Base-by-base conservation (phyloP, 352 stramenopile genomes). In the Globisporangium viniferum region DNA sequence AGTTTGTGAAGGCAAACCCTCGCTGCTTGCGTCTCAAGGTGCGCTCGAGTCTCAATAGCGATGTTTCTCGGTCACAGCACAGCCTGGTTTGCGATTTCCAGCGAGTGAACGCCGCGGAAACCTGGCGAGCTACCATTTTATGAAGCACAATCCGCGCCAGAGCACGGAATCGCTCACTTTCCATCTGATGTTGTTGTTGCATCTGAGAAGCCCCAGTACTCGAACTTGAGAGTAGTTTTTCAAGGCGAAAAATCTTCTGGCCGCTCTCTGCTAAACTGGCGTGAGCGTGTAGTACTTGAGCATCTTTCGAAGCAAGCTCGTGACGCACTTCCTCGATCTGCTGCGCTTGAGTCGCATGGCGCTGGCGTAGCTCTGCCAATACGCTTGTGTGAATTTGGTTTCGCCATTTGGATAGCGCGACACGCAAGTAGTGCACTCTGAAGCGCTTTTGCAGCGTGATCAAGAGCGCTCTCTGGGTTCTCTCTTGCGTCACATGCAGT, bases 381-480 rank as follows among this genome's bases (percentile, higher is more conserved):
- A 53, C 29, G 9, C n/a, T 12, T 12, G 46, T 29, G 10, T 46
- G 44, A 14, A 59, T 36, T 9, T 36, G 41, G 1, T 29, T 59
- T 10, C 33, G 44, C 76, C 76, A 82, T 41, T 56, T 69, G 51
- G 73, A 69, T 41, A 82, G 10, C 1, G 57, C 71, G 39, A 63
- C 27, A 0, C 73, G 76, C 44, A 41, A 61, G 48, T 71, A 72
- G 15, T 64, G 73, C 27, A 62, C 57, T 35, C 48, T 67, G 3
- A 60, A 39, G 22, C 29, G 24, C 22, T 27, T 66, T 35, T 31
- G 27, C 33, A 66, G 36, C n/a, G n/a, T 4, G 31, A 6, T 2
- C 3, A 66, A 14, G 8, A 48, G 48, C 4, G 20, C 27, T 27
- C n/a, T 54, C 15, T 66, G 20, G 6, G 20, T 29, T 10, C n/a